phyloP scores from a whole-genome alignment of 306 rosid genomes.

The Sesbania bispinosa region DNA sequence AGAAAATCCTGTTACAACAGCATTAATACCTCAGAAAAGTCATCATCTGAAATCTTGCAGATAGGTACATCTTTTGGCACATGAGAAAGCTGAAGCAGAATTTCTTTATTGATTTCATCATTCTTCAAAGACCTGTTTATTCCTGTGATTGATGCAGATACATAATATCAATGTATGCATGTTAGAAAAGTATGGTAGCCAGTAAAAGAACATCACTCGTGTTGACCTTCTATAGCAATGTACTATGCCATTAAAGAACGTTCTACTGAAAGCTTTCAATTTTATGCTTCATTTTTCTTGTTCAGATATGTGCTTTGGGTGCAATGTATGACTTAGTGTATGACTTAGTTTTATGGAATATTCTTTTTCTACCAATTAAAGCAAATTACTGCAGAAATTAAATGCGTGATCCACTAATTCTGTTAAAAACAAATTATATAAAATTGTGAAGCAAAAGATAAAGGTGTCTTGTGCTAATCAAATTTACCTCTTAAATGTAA shows the following conservation, averaged over 20 bases:
- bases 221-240: conserved; percentile 16
- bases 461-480: not conserved
- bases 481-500: not conserved
- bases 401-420: not conserved
- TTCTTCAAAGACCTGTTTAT: conserved; percentile 34
- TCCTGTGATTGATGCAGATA: conserved; percentile 43
- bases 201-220: not conserved
- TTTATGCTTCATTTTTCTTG: not conserved
- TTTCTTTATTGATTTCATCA: conserved; percentile 32
- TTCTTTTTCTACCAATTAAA: not conserved
- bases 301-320: not conserved
- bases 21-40: conserved; percentile 60
- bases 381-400: not conserved
- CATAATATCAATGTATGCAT: conserved; percentile 15
- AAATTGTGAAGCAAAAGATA: not conserved
- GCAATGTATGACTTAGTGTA: not conserved
- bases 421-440: not conserved
- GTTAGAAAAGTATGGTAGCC: not conserved
- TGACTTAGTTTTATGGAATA: too few species aligned
- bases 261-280: not conserved
- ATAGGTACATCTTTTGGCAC: conserved; percentile 44
- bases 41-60: conserved; percentile 63
- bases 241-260: conserved; percentile 1
- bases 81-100: conserved; percentile 47
- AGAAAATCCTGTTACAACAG: conserved; percentile 17